phyloP scores from a whole-genome alignment of 257 asterid species.

The Parsonsia alboflavescens region DNA sequence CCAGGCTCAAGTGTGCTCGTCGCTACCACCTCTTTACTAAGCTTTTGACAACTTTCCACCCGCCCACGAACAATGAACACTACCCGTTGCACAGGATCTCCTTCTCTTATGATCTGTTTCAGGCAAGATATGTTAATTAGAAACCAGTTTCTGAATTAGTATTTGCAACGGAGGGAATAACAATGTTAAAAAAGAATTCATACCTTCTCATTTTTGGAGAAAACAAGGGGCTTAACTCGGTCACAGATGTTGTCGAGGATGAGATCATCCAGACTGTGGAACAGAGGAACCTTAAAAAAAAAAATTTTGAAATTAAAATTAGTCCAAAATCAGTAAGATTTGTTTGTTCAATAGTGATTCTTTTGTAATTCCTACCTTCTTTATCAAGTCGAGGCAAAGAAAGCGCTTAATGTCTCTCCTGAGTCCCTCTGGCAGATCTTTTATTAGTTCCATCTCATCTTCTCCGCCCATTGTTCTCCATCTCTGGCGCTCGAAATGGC shows the following conservation, averaged over 20 bases:
- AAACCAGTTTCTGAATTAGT: no score
- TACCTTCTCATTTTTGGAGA: conserved; percentile 91
- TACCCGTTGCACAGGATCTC: conserved; percentile 73
- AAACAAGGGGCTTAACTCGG: conserved; percentile 76
- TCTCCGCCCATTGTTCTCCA: conserved; percentile 75
- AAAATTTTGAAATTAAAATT: not conserved
- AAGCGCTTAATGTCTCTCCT: conserved; percentile 90
- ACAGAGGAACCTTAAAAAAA: conserved; percentile 70
- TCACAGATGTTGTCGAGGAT: conserved; percentile 95
- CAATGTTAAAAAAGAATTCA: no score
- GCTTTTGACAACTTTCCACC: conserved; percentile 65
- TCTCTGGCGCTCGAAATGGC: conserved; percentile 70
- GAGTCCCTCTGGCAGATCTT: conserved; percentile 85
- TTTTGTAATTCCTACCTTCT: conserved; percentile 42
- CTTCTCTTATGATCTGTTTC: conserved; percentile 80
- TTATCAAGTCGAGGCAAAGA: conserved; percentile 72
- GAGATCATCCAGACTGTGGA: conserved; percentile 78
- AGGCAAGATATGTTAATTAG: no score
- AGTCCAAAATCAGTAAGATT: no score
- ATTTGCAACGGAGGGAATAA: no score
- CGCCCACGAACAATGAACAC: conserved; percentile 76
- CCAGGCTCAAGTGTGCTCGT: conserved; percentile 66
- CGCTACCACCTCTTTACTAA: conserved; percentile 68
- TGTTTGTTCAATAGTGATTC: not conserved
- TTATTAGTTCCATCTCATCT: conserved; percentile 71